These are phyloP conservation scores for Puccinia triticina DNA, from an alignment of 1,284 basidiomycete species.

Conservation along the genomic window DNA sequence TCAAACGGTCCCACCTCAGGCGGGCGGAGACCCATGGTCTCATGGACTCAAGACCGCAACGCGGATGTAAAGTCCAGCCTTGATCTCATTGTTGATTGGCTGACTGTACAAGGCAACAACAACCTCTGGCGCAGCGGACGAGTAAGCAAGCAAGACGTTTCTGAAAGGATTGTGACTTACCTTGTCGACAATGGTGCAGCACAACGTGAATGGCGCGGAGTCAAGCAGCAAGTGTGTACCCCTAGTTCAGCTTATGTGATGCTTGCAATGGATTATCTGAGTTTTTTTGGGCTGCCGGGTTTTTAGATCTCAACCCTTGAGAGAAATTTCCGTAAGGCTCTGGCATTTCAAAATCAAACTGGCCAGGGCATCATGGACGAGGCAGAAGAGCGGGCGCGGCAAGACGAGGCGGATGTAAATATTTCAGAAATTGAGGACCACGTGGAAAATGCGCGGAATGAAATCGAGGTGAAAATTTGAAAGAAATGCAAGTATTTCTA, in stretches of 20 bases:
- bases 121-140: no score
- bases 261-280: no score
- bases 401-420: not conserved
- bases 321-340: not conserved
- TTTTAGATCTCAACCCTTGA: not conserved
- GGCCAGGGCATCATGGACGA: conserved; percentile 14
- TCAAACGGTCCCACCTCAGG: no score
- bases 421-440: no score
- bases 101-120: no score
- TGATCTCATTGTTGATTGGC: no score
- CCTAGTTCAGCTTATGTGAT: no score
- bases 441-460: not conserved
- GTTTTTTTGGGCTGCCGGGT: no score
- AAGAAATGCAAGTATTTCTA: conserved; percentile 12
- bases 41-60: not conserved
- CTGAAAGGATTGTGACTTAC: not conserved
- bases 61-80: no score
- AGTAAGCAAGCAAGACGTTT: no score
- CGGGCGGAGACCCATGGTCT: not conserved
- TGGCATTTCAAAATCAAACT: not conserved
- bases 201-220: not conserved
- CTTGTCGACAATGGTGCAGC: not conserved
- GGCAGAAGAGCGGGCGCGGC: not conserved
- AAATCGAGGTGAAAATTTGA: not conserved
- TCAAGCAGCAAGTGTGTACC: no score